Conservation (phyloP, 108 stramenopile species). For the Stephanodiscus minutulus region DNA sequence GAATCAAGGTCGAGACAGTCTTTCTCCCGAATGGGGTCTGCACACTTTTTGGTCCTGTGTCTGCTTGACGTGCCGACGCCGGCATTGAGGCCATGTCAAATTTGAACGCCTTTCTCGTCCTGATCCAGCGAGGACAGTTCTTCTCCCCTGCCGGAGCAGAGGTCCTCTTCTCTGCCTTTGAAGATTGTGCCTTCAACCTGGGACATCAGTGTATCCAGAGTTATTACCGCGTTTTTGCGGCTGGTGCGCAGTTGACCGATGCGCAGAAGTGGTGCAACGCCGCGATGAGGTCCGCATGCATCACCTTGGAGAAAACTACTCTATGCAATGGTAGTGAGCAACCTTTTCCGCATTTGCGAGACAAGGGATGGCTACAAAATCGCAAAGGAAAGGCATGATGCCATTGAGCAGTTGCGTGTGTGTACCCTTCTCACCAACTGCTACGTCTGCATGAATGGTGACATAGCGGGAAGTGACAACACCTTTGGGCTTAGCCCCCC, state of each 20-base stretch:
- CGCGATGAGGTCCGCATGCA: not conserved
- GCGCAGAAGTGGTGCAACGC: conserved; percentile 8
- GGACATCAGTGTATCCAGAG: no score
- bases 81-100: conserved; percentile 8
- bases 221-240: no score
- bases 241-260: not conserved
- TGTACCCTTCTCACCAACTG: no score
- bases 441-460: conserved; percentile 19
- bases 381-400: conserved; percentile 7
- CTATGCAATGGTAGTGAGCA: conserved; percentile 6
- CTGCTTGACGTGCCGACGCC: conserved; percentile 2
- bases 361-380: not conserved
- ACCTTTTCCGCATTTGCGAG: conserved; percentile 9
- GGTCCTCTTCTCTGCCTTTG: not conserved
- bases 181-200: not conserved
- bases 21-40: conserved; percentile 24
- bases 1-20: conserved; percentile 24
- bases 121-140: conserved; percentile 3
- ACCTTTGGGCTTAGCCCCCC: no score
- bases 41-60: conserved; percentile 28
- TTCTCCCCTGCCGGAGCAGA: not conserved
- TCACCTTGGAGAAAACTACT: conserved; percentile 3
- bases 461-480: not conserved
- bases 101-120: conserved; percentile 3
- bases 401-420: conserved; percentile 22